Evolutionary conservation across 2,329 filamentous ascomycete genomes (phyloP), one percentile per base, ranked within the genome.

Genomic region (Claviceps humidiphila): DNA sequence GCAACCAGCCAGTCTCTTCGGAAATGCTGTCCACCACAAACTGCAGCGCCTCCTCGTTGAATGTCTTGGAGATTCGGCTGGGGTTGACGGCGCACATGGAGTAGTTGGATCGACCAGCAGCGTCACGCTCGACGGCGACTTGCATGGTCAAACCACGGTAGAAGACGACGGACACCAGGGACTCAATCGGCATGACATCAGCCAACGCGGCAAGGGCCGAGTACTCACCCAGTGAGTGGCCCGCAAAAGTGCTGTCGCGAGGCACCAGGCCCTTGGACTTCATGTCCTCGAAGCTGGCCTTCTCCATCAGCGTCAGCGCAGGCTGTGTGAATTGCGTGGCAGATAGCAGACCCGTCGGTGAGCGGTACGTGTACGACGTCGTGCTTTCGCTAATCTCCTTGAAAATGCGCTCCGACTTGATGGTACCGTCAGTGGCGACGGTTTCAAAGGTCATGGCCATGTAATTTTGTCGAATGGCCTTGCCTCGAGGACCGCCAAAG

Each of bases 371-470:
- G 77, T 98, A 98, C 0, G 87, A 97, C 5, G 87, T 87, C 2
- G 91, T 97, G 65, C 78, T 84, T 72, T 97, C 93, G 63, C 85
- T 81, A 62, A 98, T 90, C 63, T 95, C 90, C 76, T 98, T 97
- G 80, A 98, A 98, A 66, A 98, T 98, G 73, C 91, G 95, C 77
- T 98, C 93, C 0, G 93, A 96, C 72, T 96, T 97, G 74, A 95
- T 89, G 39, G 81, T 81, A 26, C 93, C 93, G 67, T 98, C 93
- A 2, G 87, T 74, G 54, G 85, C 86, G 51, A 98, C 89, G n/a
- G 91, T 94, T 75, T 98, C 93, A 70, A 97, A 98, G 47, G 91
- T 97, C 93, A 98, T 98, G 55, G 91, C 84, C 86, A 97, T 97
- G 76, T 98, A 98, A 72, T 98, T 98, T 66, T 95, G 86, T 57